A percentile compares a stretch with the other conserved stretches of the same genome.
Conservation (phyloP, 2,329 filamentous ascomycete species). For the Neocucurbitaria cava region DNA sequence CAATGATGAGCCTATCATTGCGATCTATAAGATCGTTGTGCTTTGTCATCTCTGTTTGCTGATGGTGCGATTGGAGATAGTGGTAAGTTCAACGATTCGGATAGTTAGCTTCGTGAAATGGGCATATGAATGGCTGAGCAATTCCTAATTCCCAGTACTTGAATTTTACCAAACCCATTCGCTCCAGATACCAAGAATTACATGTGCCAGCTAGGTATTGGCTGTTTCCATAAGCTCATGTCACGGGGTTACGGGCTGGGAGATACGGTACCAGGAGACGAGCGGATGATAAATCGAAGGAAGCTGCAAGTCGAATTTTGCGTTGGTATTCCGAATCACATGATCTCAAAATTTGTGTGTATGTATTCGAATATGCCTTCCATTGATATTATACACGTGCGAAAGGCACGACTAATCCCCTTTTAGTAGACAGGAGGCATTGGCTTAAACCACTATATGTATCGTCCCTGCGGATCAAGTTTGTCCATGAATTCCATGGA, state of each 20-base stretch:
- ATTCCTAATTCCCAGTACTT: background rate
- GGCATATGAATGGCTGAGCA: background rate
- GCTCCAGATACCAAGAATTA: background rate
- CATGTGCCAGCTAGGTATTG: background rate
- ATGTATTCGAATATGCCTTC: background rate
- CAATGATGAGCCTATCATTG: too few relatives aligned
- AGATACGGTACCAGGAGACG: background rate
- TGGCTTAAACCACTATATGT: constrained; percentile 63
- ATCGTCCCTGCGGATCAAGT: constrained; percentile 82
- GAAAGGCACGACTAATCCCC: background rate
- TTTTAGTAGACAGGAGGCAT: background rate
- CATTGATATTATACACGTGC: background rate
- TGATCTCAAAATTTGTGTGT: background rate
- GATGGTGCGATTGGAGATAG: too few relatives aligned
- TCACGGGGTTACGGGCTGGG: background rate
- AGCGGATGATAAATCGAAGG: too few relatives aligned
- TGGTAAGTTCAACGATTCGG: too few relatives aligned
- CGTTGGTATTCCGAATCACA: background rate
- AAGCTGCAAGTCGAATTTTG: too few relatives aligned
- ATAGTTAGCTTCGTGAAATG: background rate
- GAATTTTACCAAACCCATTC: background rate
- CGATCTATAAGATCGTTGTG: too few relatives aligned
- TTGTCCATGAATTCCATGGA: constrained; percentile 85
- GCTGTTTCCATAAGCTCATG: background rate
- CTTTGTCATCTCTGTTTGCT: too few relatives aligned